phyloP scores from a whole-genome alignment of 139 green algal genomes.

The Chlorella vulgaris region DNA sequence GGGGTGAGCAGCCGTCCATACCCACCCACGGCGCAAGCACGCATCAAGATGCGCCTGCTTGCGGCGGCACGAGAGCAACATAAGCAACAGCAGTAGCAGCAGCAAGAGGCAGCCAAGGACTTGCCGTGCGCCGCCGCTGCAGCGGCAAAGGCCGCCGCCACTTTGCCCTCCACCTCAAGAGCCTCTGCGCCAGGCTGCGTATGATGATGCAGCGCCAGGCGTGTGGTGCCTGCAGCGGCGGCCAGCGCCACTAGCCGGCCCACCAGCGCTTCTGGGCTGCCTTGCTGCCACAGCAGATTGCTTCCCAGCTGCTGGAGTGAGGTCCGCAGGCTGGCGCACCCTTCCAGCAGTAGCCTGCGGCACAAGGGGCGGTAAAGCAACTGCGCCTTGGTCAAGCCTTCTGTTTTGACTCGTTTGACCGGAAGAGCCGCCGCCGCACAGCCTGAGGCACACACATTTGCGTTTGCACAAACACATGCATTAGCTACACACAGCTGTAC shows the following conservation, averaged over 20 bases:
- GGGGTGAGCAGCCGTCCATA: too few species aligned
- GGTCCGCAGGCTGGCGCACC: neutral
- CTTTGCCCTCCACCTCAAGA: slow-evolving; percentile 1
- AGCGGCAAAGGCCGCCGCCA: neutral
- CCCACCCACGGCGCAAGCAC: too few species aligned
- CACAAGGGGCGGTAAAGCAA: neutral
- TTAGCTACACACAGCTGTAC: neutral
- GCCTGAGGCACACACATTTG: too few species aligned
- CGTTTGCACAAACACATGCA: neutral
- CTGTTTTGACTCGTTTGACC: neutral
- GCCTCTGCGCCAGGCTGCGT: neutral
- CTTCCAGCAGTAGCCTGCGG: slow-evolving; percentile 39
- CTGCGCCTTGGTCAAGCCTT: neutral
- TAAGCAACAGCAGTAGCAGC: too few species aligned
- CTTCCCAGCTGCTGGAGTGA: neutral
- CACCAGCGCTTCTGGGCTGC: slow-evolving; percentile 4
- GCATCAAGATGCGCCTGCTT: too few species aligned
- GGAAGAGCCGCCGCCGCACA: too few species aligned
- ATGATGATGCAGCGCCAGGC: slow-evolving; percentile 3
- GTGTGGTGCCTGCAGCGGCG: neutral
- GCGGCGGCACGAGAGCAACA: too few species aligned
- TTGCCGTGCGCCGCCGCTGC: slow-evolving; percentile 1
- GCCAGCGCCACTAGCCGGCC: slow-evolving; percentile 25
- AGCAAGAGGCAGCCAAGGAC: neutral
- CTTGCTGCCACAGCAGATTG: neutral